Evolutionary conservation across 495 filamentous ascomycete species (phyloP), one percentile per base, ranked within the genome.

Genomic region (Cercophora samala): DNA sequence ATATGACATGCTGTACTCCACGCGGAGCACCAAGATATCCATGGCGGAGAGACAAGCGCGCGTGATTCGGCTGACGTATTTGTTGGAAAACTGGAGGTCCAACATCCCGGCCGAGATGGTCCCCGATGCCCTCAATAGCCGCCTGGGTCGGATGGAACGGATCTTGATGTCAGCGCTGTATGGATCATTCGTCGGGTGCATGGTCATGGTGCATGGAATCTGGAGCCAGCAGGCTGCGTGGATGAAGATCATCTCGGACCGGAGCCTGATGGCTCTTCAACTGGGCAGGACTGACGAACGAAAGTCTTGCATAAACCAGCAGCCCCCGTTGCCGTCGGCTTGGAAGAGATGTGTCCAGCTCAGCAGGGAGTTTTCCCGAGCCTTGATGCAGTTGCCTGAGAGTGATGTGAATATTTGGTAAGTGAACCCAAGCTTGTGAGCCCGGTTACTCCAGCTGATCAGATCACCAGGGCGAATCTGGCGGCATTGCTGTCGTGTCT

Each of bases 1-100:
- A 1, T 77, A 75, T 29, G 73, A 77, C 32, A 65, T 68, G 46
- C 69, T 77, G 11, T 69, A 72, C 25, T 75, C 73, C 53, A 77
- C 73, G 5, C 67, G 75, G 19, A 70, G 73, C 59, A 64, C 21
- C 46, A 77, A 68, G 55, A 26, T 74, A 15, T 66, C 73, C 4
- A 46, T 11, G 2, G 61, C 67, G 18, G 66, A 64, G 60, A 70
- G 73, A 4, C 66, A 69, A 46, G 62, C 64, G 55, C 68, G 68
- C 17, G 69, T 73, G 21, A 42, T 64, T 3, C 55, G 69, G 23
- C 62, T 75, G n/a, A 63, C 64, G 15, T 32, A 15, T 23, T 64
- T 74, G 53, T 60, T 77, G 19, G 69, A 70, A 22, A 70, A 64
- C 18, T 77, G 75, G 75, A 63, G 69, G 60, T 66, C 66, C 18